Conservation (phyloP, 2,329 filamentous ascomycete species). For the Pseudogymnoascus verrucosus region DNA sequence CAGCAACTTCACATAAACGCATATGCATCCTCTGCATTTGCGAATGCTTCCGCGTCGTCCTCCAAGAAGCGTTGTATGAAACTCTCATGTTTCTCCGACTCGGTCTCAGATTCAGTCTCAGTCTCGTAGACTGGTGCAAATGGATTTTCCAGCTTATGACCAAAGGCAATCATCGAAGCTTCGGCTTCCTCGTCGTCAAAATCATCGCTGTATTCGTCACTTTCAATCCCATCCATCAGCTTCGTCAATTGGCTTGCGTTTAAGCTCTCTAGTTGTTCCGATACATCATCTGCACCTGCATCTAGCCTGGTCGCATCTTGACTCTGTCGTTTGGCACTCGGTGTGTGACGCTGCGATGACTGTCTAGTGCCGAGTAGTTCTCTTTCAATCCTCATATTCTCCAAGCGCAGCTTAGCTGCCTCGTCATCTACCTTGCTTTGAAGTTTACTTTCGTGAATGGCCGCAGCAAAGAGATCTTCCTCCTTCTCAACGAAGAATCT, state of each 20-base stretch:
- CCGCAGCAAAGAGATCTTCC: slow-evolving; percentile 21
- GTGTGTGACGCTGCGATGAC: background rate
- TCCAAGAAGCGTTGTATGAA: background rate
- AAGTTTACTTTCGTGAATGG: slow-evolving; percentile 19
- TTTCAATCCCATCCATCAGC: background rate
- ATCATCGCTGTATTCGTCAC: background rate
- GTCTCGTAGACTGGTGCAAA: background rate
- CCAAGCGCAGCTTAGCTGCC: background rate
- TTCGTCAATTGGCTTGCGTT: background rate
- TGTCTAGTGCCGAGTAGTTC: background rate
- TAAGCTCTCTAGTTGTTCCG: background rate
- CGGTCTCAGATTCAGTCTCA: background rate
- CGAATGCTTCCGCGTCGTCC: no score
- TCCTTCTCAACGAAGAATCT: slow-evolving; percentile 25
- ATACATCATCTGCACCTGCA: background rate
- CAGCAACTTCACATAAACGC: no score
- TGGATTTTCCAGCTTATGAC: background rate
- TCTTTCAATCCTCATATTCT: slow-evolving; percentile 1
- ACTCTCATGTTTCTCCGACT: background rate
- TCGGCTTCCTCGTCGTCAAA: background rate
- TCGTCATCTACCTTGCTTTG: background rate
- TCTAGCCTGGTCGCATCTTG: background rate
- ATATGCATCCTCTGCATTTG: no score
- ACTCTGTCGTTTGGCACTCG: background rate
- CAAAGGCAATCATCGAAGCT: background rate